Conservation (phyloP, 331 rosid genomes). For the Cucumis variabilis region DNA sequence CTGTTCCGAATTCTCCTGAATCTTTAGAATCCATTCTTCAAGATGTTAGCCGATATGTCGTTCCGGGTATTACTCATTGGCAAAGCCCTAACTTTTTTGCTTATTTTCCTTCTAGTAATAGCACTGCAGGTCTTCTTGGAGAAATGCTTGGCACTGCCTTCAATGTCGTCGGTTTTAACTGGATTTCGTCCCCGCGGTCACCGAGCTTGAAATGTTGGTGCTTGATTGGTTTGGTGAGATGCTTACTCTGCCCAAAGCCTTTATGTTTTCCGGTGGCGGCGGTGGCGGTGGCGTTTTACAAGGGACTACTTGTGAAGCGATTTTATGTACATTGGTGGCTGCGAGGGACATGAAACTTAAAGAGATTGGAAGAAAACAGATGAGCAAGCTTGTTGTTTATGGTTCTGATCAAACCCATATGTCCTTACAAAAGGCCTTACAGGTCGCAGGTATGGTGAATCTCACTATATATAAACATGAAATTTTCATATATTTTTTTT, state of each 20-base stretch:
- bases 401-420: constrained; percentile 53
- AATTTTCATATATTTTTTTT: too few relatives aligned
- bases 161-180: constrained; percentile 47
- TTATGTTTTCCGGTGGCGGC: constrained; percentile 32
- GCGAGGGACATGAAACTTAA: constrained; percentile 25
- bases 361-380: constrained; percentile 30
- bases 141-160: constrained; percentile 47
- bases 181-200: constrained; percentile 52
- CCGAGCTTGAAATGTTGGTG: constrained; percentile 48
- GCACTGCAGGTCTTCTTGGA: constrained; percentile 43
- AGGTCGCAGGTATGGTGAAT: constrained; percentile 28
- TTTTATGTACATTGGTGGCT: constrained; percentile 26
- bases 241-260: constrained; percentile 44
- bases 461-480: background rate
- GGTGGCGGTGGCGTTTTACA: constrained; percentile 23
- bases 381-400: constrained; percentile 39
- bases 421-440: constrained; percentile 35
- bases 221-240: constrained; percentile 51
- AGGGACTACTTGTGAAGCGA: constrained; percentile 34
- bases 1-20: constrained; percentile 41
- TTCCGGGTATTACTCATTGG: constrained; percentile 57
- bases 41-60: constrained; percentile 38
- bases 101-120: constrained; percentile 36
- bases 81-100: constrained; percentile 41
- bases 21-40: constrained; percentile 41